phyloP scores from a whole-genome alignment of 225 moss, liverwort and hornwort species.

The Marchantia polymorpha region DNA sequence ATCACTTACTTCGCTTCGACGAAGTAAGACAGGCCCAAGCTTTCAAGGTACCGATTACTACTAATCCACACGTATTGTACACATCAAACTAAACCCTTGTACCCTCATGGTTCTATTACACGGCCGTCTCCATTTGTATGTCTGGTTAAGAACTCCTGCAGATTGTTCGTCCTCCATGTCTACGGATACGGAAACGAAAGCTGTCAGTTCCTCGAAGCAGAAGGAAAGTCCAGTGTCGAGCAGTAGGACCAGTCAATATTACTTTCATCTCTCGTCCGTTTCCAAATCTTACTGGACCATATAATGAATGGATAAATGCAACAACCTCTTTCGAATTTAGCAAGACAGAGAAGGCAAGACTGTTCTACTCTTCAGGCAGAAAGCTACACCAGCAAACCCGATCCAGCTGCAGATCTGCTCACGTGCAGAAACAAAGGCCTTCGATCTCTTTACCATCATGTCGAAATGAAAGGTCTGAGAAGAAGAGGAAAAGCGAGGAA shows the following conservation, averaged over 20 bases:
- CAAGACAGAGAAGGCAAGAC: background rate
- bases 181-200: background rate
- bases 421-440: background rate
- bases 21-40: too few relatives aligned
- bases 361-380: too few relatives aligned
- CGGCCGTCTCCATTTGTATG: background rate
- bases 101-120: background rate
- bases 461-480: too few relatives aligned
- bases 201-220: background rate
- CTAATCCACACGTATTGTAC: too few relatives aligned
- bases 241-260: background rate
- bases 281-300: background rate
- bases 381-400: background rate
- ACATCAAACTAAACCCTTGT: too few relatives aligned
- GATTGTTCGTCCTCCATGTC: conserved; percentile 16
- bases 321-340: background rate
- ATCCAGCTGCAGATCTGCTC: background rate
- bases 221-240: background rate
- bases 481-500: background rate
- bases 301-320: background rate
- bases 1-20: too few relatives aligned
- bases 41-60: too few relatives aligned
- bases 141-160: background rate
- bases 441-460: background rate
- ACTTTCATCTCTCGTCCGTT: background rate